Base-by-base conservation (phyloP, 345 rosid genomes). In the Geranium rotundifolium region DNA sequence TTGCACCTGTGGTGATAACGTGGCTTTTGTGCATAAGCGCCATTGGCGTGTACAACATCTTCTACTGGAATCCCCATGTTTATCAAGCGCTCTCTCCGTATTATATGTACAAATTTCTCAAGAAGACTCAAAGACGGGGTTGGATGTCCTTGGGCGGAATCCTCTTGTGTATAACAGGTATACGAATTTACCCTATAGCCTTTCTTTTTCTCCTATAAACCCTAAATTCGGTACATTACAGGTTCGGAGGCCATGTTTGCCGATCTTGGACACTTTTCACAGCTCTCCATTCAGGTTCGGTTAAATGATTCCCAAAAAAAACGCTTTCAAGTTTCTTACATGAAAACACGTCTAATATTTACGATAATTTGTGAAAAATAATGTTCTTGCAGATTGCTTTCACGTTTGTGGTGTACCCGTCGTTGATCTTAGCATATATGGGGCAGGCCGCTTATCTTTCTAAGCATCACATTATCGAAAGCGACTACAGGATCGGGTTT, bases 181-280 rank as follows among this genome's bases (percentile, higher is more conserved):
- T 41, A 31, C 46, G 30, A 59, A 23, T 49, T 7, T 34, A 34
- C 41, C 41, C 41, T 34, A 34, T 34, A 34, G 10, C 10, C 41
- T 34, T 34, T 34, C 41, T 5, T 8, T 8, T 8, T 34, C 41
- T 23, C 41, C 10, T 34, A 34, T 8, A 4, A 8, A 34, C 10
- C 6, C 41, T 34, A 34, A 34, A 8, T 34, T 34, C 41, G 41
- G 41, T 34, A 34, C 10, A 34, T 58, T 60, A 19, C 80, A 93
- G 99, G 99, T 55, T 93, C 99, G 0, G 99, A 93, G 75, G 99
- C 99, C 61, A 93, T 93, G 99, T 93, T 84, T 79, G 99, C 99
- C 74, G 99, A 93, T 81, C 87, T 90, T 60, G 99, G 99, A 37
- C 99, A 93, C 75, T 90, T 93, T 67, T 84, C 95, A 23, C 97